Base-by-base conservation (phyloP, 2,329 filamentous ascomycete genomes). In the Zymoseptoria ardabiliae region DNA sequence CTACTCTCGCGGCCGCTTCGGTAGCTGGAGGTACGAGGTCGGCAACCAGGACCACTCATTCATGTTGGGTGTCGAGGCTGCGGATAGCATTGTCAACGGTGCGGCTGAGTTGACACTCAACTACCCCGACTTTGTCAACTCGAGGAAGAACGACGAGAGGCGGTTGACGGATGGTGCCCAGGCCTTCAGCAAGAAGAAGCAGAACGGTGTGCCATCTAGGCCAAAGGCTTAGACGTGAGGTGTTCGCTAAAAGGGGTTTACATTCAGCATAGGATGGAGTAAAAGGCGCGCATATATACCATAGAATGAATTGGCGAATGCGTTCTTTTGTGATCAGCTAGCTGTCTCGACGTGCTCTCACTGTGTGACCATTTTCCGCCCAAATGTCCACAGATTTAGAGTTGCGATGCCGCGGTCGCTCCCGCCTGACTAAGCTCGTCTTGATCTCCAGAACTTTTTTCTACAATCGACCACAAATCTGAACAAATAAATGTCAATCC, bases 31-130 rank as follows among this genome's bases (percentile, higher is more conserved):
- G 73, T 99, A 99, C 81, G 94, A 99, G 79, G 90, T 89, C 65
- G 91, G 91, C 73, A 96, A 96, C 84, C 91, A 96, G 82, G 92
- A 97, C 78, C 92, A 97, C 83, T 93, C 89, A 23, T 97, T 97
- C 78, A 97, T 97, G 92, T 82, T 96, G 63, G 92, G 92, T 73
- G 92, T 96, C 20, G 92, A 97, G 79, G 92, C 92, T 54, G 91
- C 86, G 48, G 92, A 97, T 79, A 85, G 90, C 79, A 90, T 96
- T 72, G 85, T 92, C 77, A 92, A 88, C 75, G 92, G 92, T 67
- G 87, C 90, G 45, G 89, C 92, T 52, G 92, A 97, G 82, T 80
- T 96, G 72, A 96, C 92, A 30, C 85, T 97, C 73, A 96, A 96
- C 83, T 94, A 96, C 81, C 92, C 92, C 61, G 91, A 96, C 79